Percentiles rank a stretch among this genome's conserved stretches.
Evolutionary conservation across 140 eudicot species (phyloP).

Genomic region (Stevia rebaudiana): DNA sequence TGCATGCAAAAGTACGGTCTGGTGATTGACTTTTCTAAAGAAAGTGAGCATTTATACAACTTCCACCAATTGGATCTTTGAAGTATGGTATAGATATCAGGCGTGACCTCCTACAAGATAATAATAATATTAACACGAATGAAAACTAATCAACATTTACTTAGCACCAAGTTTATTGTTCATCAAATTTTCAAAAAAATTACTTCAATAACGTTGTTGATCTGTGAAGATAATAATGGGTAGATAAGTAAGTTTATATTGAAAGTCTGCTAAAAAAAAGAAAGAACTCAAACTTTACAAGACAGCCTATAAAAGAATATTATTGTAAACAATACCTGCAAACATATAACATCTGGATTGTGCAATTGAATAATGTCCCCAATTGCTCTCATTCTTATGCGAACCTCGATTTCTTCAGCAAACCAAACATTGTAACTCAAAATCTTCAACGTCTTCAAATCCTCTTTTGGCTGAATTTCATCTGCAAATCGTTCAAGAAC

Average conservation of each 20-base stretch:
- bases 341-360: constrained; percentile 72
- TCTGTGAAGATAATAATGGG: not conserved
- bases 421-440: constrained; percentile 93
- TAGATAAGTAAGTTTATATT: not conserved
- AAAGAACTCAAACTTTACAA: not conserved
- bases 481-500: constrained; percentile 10
- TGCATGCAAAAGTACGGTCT: constrained; percentile 83
- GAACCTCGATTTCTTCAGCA: constrained; percentile 78
- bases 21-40: constrained; percentile 37
- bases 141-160: not conserved
- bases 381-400: constrained; percentile 66
- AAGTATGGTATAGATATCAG: constrained; percentile 53
- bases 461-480: constrained; percentile 25
- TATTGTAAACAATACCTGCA: constrained; percentile 50
- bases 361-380: constrained; percentile 73
- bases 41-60: constrained; percentile 61
- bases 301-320: not conserved
- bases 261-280: not conserved
- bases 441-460: constrained; percentile 40
- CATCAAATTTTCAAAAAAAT: no score
- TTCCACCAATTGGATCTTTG: constrained; percentile 83
- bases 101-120: constrained; percentile 72
- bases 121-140: not conserved
- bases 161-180: not conserved
- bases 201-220: no score